phyloP scores from a whole-genome alignment of 1,139 yeast species.

The Sugiyamaella japonica region DNA sequence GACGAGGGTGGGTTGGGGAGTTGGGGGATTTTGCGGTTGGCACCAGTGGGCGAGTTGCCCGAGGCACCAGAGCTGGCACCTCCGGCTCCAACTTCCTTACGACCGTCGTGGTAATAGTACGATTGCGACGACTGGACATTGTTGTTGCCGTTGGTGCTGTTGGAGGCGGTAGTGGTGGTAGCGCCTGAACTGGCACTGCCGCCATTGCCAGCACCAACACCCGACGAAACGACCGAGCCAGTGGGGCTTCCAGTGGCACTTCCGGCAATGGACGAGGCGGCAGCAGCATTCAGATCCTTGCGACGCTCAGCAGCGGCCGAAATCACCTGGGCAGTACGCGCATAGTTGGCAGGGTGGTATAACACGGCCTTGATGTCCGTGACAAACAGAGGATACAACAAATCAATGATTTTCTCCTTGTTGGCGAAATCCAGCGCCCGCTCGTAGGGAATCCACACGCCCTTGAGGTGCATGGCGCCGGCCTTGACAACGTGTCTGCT shows the following conservation, averaged over 20 bases:
- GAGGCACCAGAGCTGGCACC: conserved; percentile 5
- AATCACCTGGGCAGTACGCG: conserved; percentile 38
- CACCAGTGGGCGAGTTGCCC: conserved; percentile 6
- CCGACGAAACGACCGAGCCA: conserved; percentile 15
- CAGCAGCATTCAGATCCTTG: conserved; percentile 22
- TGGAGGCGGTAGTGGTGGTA: too few relatives aligned
- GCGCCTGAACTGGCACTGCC: too few relatives aligned
- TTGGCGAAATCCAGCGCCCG: conserved; percentile 90
- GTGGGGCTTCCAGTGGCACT: conserved; percentile 15
- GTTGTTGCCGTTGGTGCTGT: neutral
- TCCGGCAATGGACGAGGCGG: conserved; percentile 9
- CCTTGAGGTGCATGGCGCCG: conserved; percentile 96
- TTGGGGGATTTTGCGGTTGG: conserved; percentile 16
- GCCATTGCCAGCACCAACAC: conserved; percentile 6
- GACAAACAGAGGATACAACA: conserved; percentile 84
- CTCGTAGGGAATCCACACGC: conserved; percentile 98
- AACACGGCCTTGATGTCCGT: conserved; percentile 76
- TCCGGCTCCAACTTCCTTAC: conserved; percentile 11
- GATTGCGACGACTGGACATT: conserved; percentile 11
- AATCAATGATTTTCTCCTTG: conserved; percentile 81
- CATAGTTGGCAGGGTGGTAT: conserved; percentile 41
- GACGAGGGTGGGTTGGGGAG: conserved; percentile 18
- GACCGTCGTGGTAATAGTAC: conserved; percentile 15
- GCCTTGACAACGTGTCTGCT: conserved; percentile 90
- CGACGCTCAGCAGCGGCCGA: conserved; percentile 38